These are phyloP conservation scores for Candida oleophila DNA, from an alignment of 805 yeast species.

Conservation along the genomic window DNA sequence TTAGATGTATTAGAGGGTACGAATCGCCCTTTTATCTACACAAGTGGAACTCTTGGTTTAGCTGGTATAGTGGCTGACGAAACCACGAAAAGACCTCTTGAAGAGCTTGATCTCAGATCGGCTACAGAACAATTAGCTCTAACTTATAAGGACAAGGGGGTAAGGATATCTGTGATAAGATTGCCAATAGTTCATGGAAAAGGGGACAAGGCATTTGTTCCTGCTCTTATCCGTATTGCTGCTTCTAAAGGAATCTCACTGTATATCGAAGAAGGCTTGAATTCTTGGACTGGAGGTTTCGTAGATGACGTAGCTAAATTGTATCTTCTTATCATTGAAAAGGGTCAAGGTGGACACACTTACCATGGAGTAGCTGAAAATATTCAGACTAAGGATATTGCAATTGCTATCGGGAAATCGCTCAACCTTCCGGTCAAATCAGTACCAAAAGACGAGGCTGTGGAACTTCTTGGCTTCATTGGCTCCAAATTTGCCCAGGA, in stretches of 20 bases:
- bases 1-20: slow-evolving; percentile 26
- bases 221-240: slow-evolving; percentile 22
- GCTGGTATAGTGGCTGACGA: slow-evolving; percentile 6
- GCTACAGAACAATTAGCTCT: slow-evolving; percentile 12
- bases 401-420: slow-evolving; percentile 20
- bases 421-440: slow-evolving; percentile 13
- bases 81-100: neutral
- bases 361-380: slow-evolving; percentile 16
- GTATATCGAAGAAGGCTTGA: slow-evolving; percentile 34
- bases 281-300: slow-evolving; percentile 30
- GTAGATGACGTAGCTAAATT: slow-evolving; percentile 30
- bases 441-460: slow-evolving; percentile 12
- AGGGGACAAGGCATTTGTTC: slow-evolving; percentile 24
- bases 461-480: slow-evolving; percentile 8
- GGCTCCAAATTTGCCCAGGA: slow-evolving; percentile 7
- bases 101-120: neutral
- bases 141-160: slow-evolving; percentile 16
- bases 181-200: slow-evolving; percentile 35
- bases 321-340: slow-evolving; percentile 13
- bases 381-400: slow-evolving; percentile 20
- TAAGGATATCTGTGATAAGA: slow-evolving; percentile 25
- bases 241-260: slow-evolving; percentile 27
- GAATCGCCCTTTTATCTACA: slow-evolving; percentile 22
- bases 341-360: slow-evolving; percentile 8
- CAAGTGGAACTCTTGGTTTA: slow-evolving; percentile 19